These are phyloP conservation scores for Lasiodiplodia citricola DNA, from an alignment of 2,329 filamentous ascomycete genomes.

Conservation along the genomic window DNA sequence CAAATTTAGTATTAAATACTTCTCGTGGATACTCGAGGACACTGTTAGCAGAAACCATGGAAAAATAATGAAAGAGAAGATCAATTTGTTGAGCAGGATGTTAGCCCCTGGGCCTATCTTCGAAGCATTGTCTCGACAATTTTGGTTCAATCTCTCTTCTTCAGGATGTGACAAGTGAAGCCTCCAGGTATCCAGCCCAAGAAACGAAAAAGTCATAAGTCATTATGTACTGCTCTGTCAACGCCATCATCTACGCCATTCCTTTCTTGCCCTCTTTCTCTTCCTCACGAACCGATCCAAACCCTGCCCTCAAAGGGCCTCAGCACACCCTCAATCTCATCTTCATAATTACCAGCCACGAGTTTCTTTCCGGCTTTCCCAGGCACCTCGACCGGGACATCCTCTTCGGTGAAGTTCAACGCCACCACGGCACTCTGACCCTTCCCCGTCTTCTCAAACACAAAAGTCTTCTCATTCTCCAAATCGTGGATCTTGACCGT, in stretches of 20 bases:
- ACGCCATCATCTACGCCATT: background rate
- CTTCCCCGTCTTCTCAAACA: slow-evolving; percentile 44
- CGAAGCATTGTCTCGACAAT: too few relatives aligned
- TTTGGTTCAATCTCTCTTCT: background rate
- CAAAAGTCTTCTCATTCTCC: slow-evolving; percentile 60
- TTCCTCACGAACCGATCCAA: slow-evolving; percentile 24
- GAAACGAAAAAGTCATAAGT: background rate
- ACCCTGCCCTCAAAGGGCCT: slow-evolving; percentile 45
- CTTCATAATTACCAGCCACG: slow-evolving; percentile 53
- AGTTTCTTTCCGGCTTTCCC: slow-evolving; percentile 33
- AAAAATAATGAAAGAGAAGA: too few relatives aligned
- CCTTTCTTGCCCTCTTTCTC: background rate
- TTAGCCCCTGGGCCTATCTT: too few relatives aligned
- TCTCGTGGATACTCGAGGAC: too few relatives aligned
- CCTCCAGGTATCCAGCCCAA: background rate
- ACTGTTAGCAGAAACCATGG: too few relatives aligned
- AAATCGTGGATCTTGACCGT: slow-evolving; percentile 62
- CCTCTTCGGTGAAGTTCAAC: slow-evolving; percentile 45
- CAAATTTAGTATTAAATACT: too few relatives aligned
- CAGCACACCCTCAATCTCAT: slow-evolving; percentile 33
- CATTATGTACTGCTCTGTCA: background rate
- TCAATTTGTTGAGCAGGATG: too few relatives aligned
- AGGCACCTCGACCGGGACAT: slow-evolving; percentile 25
- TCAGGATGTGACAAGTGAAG: background rate
- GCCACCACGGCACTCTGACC: slow-evolving; percentile 42